Percentiles rank a stretch among this genome's conserved stretches.
phyloP scores from a whole-genome alignment of 768 basidiomycete species.

The Russula griseocarnosa region DNA sequence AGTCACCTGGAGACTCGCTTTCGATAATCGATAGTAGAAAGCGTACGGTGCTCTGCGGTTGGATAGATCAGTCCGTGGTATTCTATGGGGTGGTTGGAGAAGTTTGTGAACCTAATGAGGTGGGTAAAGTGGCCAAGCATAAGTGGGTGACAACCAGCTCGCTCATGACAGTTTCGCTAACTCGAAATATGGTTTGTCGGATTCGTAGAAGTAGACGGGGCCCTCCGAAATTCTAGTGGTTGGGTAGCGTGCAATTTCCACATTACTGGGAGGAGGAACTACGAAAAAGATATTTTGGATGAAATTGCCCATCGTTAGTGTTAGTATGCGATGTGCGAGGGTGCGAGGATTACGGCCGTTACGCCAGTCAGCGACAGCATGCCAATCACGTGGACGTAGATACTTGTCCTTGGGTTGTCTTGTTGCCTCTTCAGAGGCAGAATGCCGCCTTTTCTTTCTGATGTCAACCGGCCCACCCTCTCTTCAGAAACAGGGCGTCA shows the following conservation, averaged over 20 bases:
- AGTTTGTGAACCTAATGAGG: conserved; percentile 23
- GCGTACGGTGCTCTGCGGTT: conserved; percentile 27
- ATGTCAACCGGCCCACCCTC: neutral
- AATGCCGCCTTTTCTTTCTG: conserved; percentile 14
- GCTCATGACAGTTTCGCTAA: conserved; percentile 3
- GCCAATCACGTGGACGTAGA: conserved; percentile 15
- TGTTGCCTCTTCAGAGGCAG: too few relatives aligned
- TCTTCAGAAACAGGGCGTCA: conserved; percentile 2
- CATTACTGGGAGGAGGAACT: neutral
- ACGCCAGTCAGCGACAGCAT: too few relatives aligned
- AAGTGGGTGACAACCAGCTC: neutral
- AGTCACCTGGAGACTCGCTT: neutral
- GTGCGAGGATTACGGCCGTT: too few relatives aligned
- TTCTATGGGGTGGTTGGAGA: conserved; percentile 21
- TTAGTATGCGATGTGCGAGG: too few relatives aligned
- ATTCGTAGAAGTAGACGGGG: conserved; percentile 22
- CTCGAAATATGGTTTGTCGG: conserved; percentile 21
- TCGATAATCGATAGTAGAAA: neutral
- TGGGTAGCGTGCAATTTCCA: neutral
- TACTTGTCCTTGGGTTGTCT: neutral
- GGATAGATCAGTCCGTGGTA: conserved; percentile 17
- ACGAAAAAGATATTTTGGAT: conserved; percentile 2
- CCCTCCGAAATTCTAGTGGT: neutral
- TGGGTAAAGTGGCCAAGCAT: neutral
- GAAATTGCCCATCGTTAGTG: neutral